Evolutionary conservation across 148 eudicot genomes (phyloP).

Genomic region (Bassia scoparia): DNA sequence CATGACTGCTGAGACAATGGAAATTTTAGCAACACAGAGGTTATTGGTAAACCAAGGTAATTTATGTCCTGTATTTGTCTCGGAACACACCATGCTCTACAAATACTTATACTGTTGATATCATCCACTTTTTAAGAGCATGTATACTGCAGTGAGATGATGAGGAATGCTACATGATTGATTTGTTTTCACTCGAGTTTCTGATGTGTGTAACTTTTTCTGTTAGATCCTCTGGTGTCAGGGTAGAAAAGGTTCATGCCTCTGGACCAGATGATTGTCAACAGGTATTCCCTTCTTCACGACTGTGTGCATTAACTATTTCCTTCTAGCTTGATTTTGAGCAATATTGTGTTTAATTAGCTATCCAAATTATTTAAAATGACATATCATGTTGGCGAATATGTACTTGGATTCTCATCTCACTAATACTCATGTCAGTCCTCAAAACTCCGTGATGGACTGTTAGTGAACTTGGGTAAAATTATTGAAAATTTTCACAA

Average conservation of each 20-base stretch:
- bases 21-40: conserved; percentile 74
- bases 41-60: conserved; percentile 97
- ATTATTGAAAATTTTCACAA: too few species aligned
- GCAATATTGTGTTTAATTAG: background rate
- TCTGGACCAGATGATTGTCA: conserved; percentile 60
- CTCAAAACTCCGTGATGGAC: too few species aligned
- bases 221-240: conserved; percentile 90
- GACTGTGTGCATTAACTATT: background rate
- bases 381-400: too few species aligned
- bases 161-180: background rate
- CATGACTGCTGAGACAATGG: conserved; percentile 80
- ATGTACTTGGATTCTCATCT: too few species aligned
- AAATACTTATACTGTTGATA: background rate
- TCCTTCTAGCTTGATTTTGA: background rate
- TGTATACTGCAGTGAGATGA: background rate
- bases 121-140: background rate
- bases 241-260: conserved; percentile 76
- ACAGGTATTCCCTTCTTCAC: conserved; percentile 46
- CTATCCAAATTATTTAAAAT: background rate
- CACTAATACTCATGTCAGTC: too few species aligned
- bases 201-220: background rate
- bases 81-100: background rate
- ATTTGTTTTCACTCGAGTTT: conserved; percentile 6
- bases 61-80: background rate
- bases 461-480: too few species aligned